phyloP scores from a whole-genome alignment of 2,329 filamentous ascomycete species.

The Atkinsonella hypoxylon region DNA sequence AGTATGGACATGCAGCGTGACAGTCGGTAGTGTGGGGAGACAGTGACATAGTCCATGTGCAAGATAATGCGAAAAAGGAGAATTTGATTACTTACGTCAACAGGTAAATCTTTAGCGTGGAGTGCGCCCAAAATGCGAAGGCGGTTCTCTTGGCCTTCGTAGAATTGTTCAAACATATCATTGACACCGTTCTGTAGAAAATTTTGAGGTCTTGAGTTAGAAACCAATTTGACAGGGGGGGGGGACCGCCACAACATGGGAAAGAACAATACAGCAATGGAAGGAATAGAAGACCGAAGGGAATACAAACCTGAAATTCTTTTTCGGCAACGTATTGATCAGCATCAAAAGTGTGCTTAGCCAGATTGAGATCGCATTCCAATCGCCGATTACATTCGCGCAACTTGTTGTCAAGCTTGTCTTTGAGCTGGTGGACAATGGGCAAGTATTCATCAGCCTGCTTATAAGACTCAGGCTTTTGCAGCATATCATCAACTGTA shows the following conservation, averaged over 20 bases:
- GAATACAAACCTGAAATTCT: constrained; percentile 26
- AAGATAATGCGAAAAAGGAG: background rate
- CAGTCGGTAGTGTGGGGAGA: background rate
- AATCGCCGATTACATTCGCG: constrained; percentile 20
- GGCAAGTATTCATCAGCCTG: constrained; percentile 39
- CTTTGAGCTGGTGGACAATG: constrained; percentile 37
- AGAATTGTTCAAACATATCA: constrained; percentile 28
- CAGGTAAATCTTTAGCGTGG: constrained; percentile 30
- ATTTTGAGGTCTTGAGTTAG: background rate
- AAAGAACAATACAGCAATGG: background rate
- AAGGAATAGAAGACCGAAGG: constrained; percentile 7
- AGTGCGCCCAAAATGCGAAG: constrained; percentile 33
- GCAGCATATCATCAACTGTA: constrained; percentile 43
- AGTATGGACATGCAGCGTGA: constrained; percentile 7
- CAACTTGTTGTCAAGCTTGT: constrained; percentile 19
- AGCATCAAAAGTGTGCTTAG: constrained; percentile 25
- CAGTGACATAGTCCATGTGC: background rate
- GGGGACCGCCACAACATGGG: no score
- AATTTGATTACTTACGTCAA: constrained; percentile 31
- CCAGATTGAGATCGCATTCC: constrained; percentile 23
- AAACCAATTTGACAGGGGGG: background rate
- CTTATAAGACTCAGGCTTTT: constrained; percentile 40
- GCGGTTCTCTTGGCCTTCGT: constrained; percentile 33
- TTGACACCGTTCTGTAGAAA: constrained; percentile 23
- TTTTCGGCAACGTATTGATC: constrained; percentile 22